Evolutionary conservation across 257 asterid species (phyloP).

Genomic region (Plectranthus barbatus): DNA sequence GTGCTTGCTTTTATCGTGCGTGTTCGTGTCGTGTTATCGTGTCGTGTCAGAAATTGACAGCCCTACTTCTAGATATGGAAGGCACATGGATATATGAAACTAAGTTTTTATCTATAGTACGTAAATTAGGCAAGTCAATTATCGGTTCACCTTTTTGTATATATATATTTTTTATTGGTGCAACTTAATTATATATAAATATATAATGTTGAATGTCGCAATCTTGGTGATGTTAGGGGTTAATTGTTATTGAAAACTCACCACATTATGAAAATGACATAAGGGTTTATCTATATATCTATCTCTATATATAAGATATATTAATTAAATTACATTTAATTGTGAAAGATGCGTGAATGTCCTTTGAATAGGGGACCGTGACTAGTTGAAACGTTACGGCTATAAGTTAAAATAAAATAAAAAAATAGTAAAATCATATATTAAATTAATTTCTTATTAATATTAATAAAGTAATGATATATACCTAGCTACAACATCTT

Average conservation of each 20-base stretch:
- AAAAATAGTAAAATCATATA: no score
- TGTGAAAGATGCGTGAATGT: background rate
- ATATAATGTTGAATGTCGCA: constrained; percentile 7
- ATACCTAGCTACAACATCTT: no score
- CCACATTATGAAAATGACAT: constrained; percentile 11
- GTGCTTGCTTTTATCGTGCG: no score
- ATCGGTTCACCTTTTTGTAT: background rate
- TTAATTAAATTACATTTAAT: background rate
- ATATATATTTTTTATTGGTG: constrained; percentile 14
- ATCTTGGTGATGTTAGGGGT: constrained; percentile 7
- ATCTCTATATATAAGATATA: no score
- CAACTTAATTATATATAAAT: constrained; percentile 5
- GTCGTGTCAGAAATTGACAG: no score
- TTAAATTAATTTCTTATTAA: no score
- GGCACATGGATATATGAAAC: background rate
- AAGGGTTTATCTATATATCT: background rate
- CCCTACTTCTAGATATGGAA: constrained; percentile 30
- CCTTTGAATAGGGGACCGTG: constrained; percentile 1
- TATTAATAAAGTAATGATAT: no score
- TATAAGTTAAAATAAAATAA: no score
- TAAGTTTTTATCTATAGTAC: background rate
- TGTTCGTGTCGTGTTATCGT: no score
- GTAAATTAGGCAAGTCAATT: constrained; percentile 20
- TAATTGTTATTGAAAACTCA: background rate
- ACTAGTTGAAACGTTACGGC: background rate